Percentiles rank a stretch among this genome's conserved stretches.
phyloP scores from a whole-genome alignment of 768 basidiomycete genomes.

The Krasilnikovozyma curviuscula region DNA sequence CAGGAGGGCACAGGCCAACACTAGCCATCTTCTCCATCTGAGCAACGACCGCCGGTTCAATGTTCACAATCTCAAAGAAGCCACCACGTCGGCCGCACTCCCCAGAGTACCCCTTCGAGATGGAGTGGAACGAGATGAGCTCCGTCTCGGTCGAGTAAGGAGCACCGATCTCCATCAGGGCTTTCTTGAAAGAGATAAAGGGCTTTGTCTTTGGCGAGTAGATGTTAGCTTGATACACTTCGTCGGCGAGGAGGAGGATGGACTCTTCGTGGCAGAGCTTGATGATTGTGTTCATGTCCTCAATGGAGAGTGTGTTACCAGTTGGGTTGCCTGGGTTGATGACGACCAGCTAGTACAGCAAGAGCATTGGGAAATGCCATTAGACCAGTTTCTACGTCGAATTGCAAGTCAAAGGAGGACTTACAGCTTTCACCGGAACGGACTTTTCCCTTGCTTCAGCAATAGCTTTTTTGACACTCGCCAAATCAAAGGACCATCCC shows the following conservation, averaged over 20 bases:
- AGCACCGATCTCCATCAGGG: slow-evolving; percentile 47
- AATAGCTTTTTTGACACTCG: slow-evolving; percentile 47
- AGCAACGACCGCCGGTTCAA: slow-evolving; percentile 54
- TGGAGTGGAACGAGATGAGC: slow-evolving; percentile 89
- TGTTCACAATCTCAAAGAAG: slow-evolving; percentile 81
- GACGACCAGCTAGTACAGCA: slow-evolving; percentile 42
- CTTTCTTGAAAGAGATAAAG: slow-evolving; percentile 87
- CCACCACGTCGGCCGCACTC: slow-evolving; percentile 96
- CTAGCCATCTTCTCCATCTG: slow-evolving; percentile 93
- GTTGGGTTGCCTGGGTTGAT: slow-evolving; percentile 99
- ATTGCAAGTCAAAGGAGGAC: not conserved
- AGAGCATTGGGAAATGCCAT: too few relatives aligned
- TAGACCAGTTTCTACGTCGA: too few relatives aligned
- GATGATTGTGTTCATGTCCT: slow-evolving; percentile 57
- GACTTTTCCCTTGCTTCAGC: slow-evolving; percentile 44
- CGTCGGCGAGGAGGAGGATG: slow-evolving; percentile 83
- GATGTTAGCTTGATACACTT: slow-evolving; percentile 94
- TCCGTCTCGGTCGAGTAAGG: slow-evolving; percentile 32
- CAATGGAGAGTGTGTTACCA: slow-evolving; percentile 55
- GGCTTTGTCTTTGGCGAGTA: slow-evolving; percentile 44
- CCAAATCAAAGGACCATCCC: slow-evolving; percentile 62
- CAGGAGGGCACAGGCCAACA: slow-evolving; percentile 71
- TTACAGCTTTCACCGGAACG: slow-evolving; percentile 42
- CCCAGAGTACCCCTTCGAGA: slow-evolving; percentile 86
- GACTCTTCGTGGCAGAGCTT: slow-evolving; percentile 62